Percentiles rank a stretch among this genome's conserved stretches.
Conservation (phyloP, 257 asterid species). For the Verbascum thapsus region DNA sequence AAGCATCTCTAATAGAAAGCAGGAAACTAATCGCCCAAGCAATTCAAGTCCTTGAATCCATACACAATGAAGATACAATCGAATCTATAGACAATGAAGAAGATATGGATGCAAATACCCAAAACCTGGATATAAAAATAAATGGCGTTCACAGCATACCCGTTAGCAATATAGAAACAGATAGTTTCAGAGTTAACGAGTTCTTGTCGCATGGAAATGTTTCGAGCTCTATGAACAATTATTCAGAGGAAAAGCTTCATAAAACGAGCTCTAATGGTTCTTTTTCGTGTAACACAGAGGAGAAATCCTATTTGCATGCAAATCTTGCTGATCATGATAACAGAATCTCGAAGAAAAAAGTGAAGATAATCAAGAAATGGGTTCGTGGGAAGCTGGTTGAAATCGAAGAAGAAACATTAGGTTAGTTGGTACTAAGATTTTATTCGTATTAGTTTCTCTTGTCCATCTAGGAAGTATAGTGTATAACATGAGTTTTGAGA, state of each 20-base stretch:
- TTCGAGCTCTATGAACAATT: conserved; percentile 27
- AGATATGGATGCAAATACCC: conserved; percentile 25
- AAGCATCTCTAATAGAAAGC: conserved; percentile 69
- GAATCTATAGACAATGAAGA: conserved; percentile 30
- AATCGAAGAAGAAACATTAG: conserved; percentile 54
- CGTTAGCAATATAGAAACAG: conserved; percentile 23
- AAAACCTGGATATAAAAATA: conserved; percentile 30
- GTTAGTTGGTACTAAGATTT: conserved; percentile 34
- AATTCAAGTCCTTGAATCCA: conserved; percentile 51
- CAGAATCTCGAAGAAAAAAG: conserved; percentile 22
- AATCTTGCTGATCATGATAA: conserved; percentile 24
- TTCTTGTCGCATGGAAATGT: conserved; percentile 38
- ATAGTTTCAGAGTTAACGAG: conserved; percentile 32
- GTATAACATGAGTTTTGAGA: conserved; percentile 30
- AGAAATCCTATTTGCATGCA: conserved; percentile 26
- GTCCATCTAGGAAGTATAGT: conserved; percentile 37
- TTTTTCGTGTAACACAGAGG: conserved; percentile 25
- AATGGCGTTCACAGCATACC: conserved; percentile 53
- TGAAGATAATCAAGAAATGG: conserved; percentile 63
- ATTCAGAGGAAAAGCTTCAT: conserved; percentile 26
- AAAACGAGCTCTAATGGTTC: conserved; percentile 34
- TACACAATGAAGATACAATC: conserved; percentile 44
- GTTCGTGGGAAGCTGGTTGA: conserved; percentile 85
- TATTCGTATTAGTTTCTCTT: conserved; percentile 13
- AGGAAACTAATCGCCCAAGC: conserved; percentile 83